Conservation (phyloP, 495 filamentous ascomycete species). For the Oleoguttula mirabilis region DNA sequence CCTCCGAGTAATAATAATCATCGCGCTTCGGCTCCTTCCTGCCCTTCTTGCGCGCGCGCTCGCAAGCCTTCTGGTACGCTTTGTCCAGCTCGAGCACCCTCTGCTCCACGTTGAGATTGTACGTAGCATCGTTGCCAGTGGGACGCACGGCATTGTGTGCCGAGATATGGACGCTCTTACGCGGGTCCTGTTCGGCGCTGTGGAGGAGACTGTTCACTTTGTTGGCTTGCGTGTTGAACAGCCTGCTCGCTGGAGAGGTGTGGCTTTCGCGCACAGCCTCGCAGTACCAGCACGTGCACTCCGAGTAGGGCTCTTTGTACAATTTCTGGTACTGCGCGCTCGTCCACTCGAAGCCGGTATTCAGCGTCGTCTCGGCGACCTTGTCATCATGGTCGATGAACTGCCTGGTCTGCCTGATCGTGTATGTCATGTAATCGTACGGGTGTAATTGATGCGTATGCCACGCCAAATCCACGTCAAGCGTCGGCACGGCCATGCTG, state of each 20-base stretch:
- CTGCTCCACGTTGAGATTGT: constrained; percentile 9
- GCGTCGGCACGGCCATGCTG: constrained; percentile 63
- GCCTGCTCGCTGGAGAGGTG: constrained; percentile 32
- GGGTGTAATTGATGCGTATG: constrained; percentile 57
- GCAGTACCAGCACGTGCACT: constrained; percentile 89
- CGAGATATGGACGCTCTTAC: constrained; percentile 58
- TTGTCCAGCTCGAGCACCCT: constrained; percentile 39
- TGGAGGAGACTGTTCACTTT: constrained; percentile 40
- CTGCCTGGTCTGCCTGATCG: constrained; percentile 27
- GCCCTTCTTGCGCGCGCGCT: constrained; percentile 50
- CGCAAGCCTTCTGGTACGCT: constrained; percentile 49
- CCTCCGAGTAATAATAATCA: constrained; percentile 42
- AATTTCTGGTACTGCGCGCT: constrained; percentile 52
- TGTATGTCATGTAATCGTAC: constrained; percentile 47
- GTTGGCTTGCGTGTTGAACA: constrained; percentile 31
- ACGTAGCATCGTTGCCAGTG: constrained; percentile 18
- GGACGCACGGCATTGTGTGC: constrained; percentile 48
- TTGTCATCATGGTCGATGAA: constrained; percentile 85
- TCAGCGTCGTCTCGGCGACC: constrained; percentile 52
- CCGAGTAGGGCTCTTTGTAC: constrained; percentile 56
- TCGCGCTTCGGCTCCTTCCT: constrained; percentile 38
- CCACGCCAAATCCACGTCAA: constrained; percentile 85
- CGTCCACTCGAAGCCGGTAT: constrained; percentile 61
- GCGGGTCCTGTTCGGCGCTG: constrained; percentile 36
- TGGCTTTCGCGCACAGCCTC: constrained; percentile 60